Base-by-base conservation (phyloP, 2,329 filamentous ascomycete species). In the Fusarium newnesense region DNA sequence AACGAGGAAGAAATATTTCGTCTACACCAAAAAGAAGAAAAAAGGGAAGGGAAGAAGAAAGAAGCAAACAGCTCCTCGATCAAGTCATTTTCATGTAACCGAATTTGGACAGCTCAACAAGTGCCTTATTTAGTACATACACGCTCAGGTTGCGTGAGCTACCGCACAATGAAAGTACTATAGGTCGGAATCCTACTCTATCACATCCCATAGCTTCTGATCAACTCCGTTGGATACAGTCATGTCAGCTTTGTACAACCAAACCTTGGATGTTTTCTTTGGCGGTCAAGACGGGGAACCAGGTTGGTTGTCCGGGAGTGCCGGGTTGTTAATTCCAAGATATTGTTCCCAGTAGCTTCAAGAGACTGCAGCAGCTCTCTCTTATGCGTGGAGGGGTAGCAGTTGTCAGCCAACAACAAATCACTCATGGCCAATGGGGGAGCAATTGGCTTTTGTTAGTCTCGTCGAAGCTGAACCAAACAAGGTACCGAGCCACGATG, bases 61-160 rank as follows among this genome's bases (percentile, higher is more conserved):
- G 50, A 73, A 64, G 56, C 44, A 70, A 70, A 34, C 19, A 62
- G 34, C n/a, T 60, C 58, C 39, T 74, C 59, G 15, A 49, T 67
- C 58, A 74, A 74, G 71, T 61, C 71, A 72, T 74, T 69, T 65
- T 59, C 53, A 67, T 61, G 59, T 60, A 64, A 74, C 67, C 70
- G 70, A 71, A 74, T 74, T 60, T 74, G 70, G 70, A 59, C 62
- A 71, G 44, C 67, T 68, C 65, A 69, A 64, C 67, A 68, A 68
- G 56, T 62, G 28, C 56, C 49, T 42, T 57, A 59, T 53, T 64
- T 69, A 69, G 52, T 69, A 64, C 59, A 53, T 40, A 60, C 47
- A 34, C 21, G 0, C 24, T 32, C 60, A 60, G 32, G 13, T 63
- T 60, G 32, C 40, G 40, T 60, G 44, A 63, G 46, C 43, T 62